phyloP scores from a whole-genome alignment of 257 asterid species.

The Solanum lignicaule region DNA sequence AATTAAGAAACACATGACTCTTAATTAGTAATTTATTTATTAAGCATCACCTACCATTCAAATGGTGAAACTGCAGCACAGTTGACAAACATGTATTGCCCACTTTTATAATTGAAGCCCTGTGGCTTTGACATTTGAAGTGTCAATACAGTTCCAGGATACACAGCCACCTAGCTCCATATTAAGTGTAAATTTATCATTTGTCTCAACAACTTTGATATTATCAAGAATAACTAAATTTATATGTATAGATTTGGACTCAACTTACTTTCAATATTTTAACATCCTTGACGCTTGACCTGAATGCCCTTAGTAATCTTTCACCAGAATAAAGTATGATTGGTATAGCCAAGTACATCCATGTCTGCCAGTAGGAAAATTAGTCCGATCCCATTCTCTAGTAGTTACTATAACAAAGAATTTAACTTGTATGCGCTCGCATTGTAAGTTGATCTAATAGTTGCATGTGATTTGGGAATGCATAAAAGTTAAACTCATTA shows the following conservation, averaged over 20 bases:
- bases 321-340: conserved; percentile 48
- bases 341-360: conserved; percentile 82
- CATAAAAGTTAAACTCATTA: not conserved
- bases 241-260: not conserved
- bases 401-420: not conserved
- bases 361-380: conserved; percentile 36
- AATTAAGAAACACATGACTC: not conserved
- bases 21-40: not conserved
- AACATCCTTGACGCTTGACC: conserved; percentile 67
- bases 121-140: conserved; percentile 18
- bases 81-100: conserved; percentile 18
- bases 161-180: conserved; percentile 6
- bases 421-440: not conserved
- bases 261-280: conserved; percentile 51
- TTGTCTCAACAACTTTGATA: not conserved
- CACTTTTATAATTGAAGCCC: conserved; percentile 16
- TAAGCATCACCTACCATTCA: conserved; percentile 6
- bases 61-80: conserved; percentile 20
- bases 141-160: conserved; percentile 11
- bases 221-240: not conserved
- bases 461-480: not conserved
- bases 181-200: not conserved
- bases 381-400: no score
- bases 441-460: not conserved
- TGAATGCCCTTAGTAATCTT: conserved; percentile 52